These are phyloP conservation scores for Hippophae tibetana DNA, from an alignment of 306 rosid species.

Conservation along the genomic window DNA sequence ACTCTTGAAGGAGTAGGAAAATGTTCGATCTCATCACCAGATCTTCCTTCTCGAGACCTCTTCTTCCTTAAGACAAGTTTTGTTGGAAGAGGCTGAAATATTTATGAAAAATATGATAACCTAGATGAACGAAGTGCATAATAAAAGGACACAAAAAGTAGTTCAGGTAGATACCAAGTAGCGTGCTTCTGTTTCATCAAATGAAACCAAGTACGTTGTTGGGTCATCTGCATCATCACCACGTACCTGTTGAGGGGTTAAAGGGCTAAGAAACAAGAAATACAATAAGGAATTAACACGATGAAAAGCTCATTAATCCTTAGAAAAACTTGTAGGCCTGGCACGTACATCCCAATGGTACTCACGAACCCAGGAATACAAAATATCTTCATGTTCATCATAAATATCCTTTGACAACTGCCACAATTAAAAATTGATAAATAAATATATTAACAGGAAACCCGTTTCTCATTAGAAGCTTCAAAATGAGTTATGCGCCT, in stretches of 20 bases:
- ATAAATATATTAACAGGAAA: conserved; percentile 12
- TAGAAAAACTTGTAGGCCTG: neutral
- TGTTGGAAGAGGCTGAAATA: conserved; percentile 84
- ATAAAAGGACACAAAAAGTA: conserved; percentile 5
- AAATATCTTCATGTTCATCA: conserved; percentile 78
- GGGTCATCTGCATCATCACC: conserved; percentile 81
- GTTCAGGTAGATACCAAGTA: conserved; percentile 52
- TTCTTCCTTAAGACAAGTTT: conserved; percentile 82
- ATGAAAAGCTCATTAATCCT: conserved; percentile 10
- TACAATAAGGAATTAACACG: neutral
- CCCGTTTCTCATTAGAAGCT: conserved; percentile 2
- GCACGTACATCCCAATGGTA: conserved; percentile 47
- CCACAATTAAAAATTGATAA: conserved; percentile 25
- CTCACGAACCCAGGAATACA: conserved; percentile 61
- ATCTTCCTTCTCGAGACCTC: conserved; percentile 86
- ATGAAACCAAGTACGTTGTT: conserved; percentile 69
- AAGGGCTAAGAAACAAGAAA: conserved; percentile 3
- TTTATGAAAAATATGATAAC: conserved; percentile 16
- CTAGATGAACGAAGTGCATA: neutral
- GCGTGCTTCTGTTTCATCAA: conserved; percentile 78
- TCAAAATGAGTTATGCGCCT: neutral
- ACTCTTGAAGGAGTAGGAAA: conserved; percentile 73
- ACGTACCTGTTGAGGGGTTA: conserved; percentile 47
- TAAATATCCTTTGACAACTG: conserved; percentile 85
- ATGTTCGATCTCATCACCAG: conserved; percentile 76